Evolutionary conservation across 495 filamentous ascomycete species (phyloP).

Genomic region (Neurospora sp.): DNA sequence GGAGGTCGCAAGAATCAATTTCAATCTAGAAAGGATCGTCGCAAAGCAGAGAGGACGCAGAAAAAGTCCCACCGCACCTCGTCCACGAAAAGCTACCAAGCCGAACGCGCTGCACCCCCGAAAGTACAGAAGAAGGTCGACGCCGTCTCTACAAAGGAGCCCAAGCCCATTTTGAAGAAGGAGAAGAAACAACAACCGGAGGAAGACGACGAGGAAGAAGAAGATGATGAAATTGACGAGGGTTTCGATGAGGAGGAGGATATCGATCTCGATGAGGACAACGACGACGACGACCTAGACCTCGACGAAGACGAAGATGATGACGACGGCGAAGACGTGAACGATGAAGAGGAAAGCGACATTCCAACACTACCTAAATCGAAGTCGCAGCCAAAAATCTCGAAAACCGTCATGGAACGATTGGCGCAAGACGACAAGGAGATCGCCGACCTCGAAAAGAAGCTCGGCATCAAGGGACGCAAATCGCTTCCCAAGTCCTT

Average conservation of each 20-base stretch:
- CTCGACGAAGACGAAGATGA: conserved; percentile 19
- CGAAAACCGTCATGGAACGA: conserved; percentile 51
- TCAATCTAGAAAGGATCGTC: conserved; percentile 35
- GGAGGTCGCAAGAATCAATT: background rate
- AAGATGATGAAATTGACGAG: too few species aligned
- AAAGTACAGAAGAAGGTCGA: background rate
- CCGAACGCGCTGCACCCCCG: conserved; percentile 5
- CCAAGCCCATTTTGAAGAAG: conserved; percentile 12
- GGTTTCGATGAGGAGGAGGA: conserved; percentile 11
- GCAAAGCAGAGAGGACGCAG: conserved; percentile 38
- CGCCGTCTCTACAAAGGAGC: background rate
- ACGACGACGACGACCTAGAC: conserved; percentile 14
- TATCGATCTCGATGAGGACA: conserved; percentile 15
- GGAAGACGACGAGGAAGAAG: conserved; percentile 10
- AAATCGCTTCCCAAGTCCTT: conserved; percentile 65
- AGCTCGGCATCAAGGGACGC: conserved; percentile 62
- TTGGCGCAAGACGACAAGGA: conserved; percentile 71
- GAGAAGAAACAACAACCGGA: conserved; percentile 2
- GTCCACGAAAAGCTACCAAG: conserved; percentile 1
- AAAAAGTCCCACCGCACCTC: conserved; percentile 21
- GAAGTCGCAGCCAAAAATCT: conserved; percentile 27
- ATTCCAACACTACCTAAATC: conserved; percentile 12
- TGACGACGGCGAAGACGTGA: conserved; percentile 15
- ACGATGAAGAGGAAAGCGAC: conserved; percentile 23
- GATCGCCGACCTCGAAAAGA: conserved; percentile 81